Percentiles rank a stretch among this genome's conserved stretches.
Evolutionary conservation across 176 grass and related monocot species (phyloP).

Genomic region (Zea mays): Zm-B73-REFERENCE-NAM-5.0 NC_050097.1:223605001-223605500

Average conservation of each 20-base stretch:
- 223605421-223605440: constrained; percentile 34
- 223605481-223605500: constrained; percentile 39
- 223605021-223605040: constrained; percentile 69
- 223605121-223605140: constrained; percentile 59
- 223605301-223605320: constrained; percentile 60
- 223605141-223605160: constrained; percentile 41
- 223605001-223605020: constrained; percentile 68
- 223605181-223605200: constrained; percentile 68
- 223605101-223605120: constrained; percentile 71
- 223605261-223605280: constrained; percentile 56
- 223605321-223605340: constrained; percentile 56
- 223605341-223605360: constrained; percentile 60
- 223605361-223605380: constrained; percentile 58
- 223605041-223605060: constrained; percentile 61
- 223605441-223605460: constrained; percentile 32
- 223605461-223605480: constrained; percentile 57
- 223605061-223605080: constrained; percentile 76
- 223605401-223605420: constrained; percentile 54
- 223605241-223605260: constrained; percentile 58
- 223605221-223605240: constrained; percentile 55
- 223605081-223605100: constrained; percentile 78
- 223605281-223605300: constrained; percentile 43
- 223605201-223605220: constrained; percentile 57
- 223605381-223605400: constrained; percentile 57
- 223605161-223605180: constrained; percentile 29